Evolutionary conservation across 2,329 filamentous ascomycete species (phyloP).

Genomic region (Ambrosiella beaveri): DNA sequence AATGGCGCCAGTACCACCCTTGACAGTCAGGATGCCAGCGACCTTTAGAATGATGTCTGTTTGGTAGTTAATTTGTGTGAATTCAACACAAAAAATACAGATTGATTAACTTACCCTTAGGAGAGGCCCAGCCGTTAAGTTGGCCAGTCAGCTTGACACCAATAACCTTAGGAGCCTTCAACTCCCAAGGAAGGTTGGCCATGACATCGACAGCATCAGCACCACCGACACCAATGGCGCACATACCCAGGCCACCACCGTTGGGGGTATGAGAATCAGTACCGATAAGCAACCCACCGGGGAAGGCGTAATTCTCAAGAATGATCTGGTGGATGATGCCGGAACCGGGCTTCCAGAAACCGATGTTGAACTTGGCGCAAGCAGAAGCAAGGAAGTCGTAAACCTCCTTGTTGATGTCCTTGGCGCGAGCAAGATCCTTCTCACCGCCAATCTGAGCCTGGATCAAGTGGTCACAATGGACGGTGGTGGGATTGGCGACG

Average conservation of each 20-base stretch:
- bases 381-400: slow-evolving; percentile 91
- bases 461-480: slow-evolving; percentile 99
- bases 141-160: slow-evolving; percentile 88
- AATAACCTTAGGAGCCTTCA: slow-evolving; percentile 94
- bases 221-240: slow-evolving; percentile 90
- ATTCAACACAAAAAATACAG: slow-evolving; percentile 20
- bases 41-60: slow-evolving; percentile 92
- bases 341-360: slow-evolving; percentile 97
- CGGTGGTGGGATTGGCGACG: slow-evolving; percentile 84
- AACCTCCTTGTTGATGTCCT: slow-evolving; percentile 95
- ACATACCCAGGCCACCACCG: slow-evolving; percentile 87
- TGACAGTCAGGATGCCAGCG: slow-evolving; percentile 89
- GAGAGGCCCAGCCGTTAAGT: slow-evolving; percentile 77
- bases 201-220: slow-evolving; percentile 98
- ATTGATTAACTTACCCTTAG: slow-evolving; percentile 47
- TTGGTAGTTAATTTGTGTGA: not conserved
- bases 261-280: slow-evolving; percentile 98
- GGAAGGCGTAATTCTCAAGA: slow-evolving; percentile 98
- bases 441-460: slow-evolving; percentile 85
- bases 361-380: slow-evolving; percentile 98
- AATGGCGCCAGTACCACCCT: slow-evolving; percentile 89
- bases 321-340: slow-evolving; percentile 99
- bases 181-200: slow-evolving; percentile 91
- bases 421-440: slow-evolving; percentile 83
- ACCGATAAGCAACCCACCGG: slow-evolving; percentile 91